Evolutionary conservation across 1,284 basidiomycete species (phyloP), one percentile per base, ranked within the genome.

Genomic region (Cutaneotrichosporon daszewskae): DNA sequence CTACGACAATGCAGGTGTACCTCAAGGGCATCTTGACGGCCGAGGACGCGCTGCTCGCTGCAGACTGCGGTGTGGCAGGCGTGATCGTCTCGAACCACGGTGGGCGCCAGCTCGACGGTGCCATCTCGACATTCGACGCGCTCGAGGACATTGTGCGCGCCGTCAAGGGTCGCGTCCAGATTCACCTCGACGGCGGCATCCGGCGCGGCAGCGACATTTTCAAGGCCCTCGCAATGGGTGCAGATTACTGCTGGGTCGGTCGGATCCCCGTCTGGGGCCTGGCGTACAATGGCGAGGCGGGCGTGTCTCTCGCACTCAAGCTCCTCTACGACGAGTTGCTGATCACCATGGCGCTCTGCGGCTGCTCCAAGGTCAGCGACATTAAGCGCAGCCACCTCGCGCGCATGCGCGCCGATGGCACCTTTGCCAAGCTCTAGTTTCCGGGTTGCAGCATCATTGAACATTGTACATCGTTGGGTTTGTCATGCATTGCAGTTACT

Each of bases 211-310:
- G 49, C 3, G 63, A 64, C 34, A 47, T 60, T 32, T 55, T 66
- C 50, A 66, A 62, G 32, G 64, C 64, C 0, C 44, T 67, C 8
- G 61, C 60, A 5, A 45, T 67, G 9, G 63, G 64, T 1, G 64
- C 62, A 1, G 53, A 58, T 47, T 55, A 33, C 41, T 55, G 35
- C 47, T 66, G 33, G 59, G 51, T 58, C 25, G 59, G 58, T 1
- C 43, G 54, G 13, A 37, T 49, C 11, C 42, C 41, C 19, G 45
- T 60, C 13, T 60, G 54, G 54, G 58, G 58, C 6, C 42, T 60
- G 32, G 55, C 52, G 40, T 51, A 53, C 37, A 42, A 51, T 3
- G 54, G 54, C 8, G 36, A 55, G 38, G 14, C 26, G n/a, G 54
- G 54, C 14, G 54, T 55, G 12, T 31, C 35, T 4, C 47, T 54